These are phyloP conservation scores for Helotiales sp. DNA, from an alignment of 2,329 filamentous ascomycete species.

Conservation along the genomic window DNA sequence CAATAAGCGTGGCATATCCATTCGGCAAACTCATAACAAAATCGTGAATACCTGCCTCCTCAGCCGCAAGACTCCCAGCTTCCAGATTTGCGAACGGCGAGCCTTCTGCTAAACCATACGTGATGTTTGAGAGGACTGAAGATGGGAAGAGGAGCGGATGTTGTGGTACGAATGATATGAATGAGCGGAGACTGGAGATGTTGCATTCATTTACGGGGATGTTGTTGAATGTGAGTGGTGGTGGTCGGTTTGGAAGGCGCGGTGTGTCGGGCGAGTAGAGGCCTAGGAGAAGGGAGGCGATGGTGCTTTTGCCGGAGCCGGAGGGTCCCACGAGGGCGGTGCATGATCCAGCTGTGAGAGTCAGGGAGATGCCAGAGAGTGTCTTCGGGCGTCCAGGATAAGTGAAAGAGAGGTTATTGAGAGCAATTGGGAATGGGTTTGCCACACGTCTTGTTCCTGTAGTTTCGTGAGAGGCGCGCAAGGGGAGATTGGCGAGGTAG, in stretches of 20 bases:
- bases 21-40: conserved; percentile 75
- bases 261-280: conserved; percentile 59
- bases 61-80: conserved; percentile 58
- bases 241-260: not conserved
- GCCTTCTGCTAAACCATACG: conserved; percentile 69
- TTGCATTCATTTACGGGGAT: conserved; percentile 63
- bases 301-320: conserved; percentile 89
- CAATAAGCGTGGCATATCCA: conserved; percentile 75
- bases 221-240: conserved; percentile 58
- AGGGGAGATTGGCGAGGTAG: conserved; percentile 66
- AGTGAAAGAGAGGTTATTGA: conserved; percentile 69
- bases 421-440: conserved; percentile 51
- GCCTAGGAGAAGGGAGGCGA: conserved; percentile 74
- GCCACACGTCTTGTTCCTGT: conserved; percentile 55
- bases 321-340: conserved; percentile 83
- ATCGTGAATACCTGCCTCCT: conserved; percentile 70
- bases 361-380: conserved; percentile 68
- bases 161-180: conserved; percentile 73
- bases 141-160: conserved; percentile 77
- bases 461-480: conserved; percentile 33
- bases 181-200: conserved; percentile 61
- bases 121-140: conserved; percentile 79
- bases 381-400: conserved; percentile 68
- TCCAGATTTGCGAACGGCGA: conserved; percentile 54
- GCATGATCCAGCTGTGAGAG: conserved; percentile 65